Base-by-base conservation (phyloP, 2,329 filamentous ascomycete genomes). In the Microascus cirrosus region DNA sequence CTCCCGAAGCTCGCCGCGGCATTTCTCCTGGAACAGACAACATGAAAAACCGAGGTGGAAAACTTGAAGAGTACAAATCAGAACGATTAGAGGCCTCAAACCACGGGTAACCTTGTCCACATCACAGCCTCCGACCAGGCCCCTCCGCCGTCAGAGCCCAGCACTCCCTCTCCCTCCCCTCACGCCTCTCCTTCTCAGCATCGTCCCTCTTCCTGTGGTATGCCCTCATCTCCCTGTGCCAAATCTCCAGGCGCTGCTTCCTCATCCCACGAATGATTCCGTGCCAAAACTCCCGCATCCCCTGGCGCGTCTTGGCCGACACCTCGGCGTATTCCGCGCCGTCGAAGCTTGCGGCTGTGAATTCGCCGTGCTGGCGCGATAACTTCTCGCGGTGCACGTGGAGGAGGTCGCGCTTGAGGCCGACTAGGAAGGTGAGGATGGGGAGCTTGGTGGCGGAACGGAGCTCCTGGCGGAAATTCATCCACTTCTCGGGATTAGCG, bases 251-350 rank as follows among this genome's bases (percentile, higher is more conserved):
- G 68, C 90, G 90, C 1, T 73, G 96, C 59, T 77, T 99, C 60
- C 84, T 93, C 61, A 79, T 87, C 54, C 99, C 99, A 71, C 78
- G 95, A 68, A 75, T 86, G 58, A 80, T 86, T 62, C 79, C 96
- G 67, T 86, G 90, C 63, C 73, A 86, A 62, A 89, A 95, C 62
- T 91, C 90, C 56, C 99, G 94, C 94, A 52, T 6, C 20, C 24
- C 24, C 11, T 15, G 11, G 50, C 50, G 24, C 50, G 50, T 52
- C 54, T 55, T 55, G n/a, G 54, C 54, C 6, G 54, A 55, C 2
- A 55, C 35, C 35, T 55, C 54, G 35, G 54, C 13, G 35, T 55
- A 55, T 3, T 28, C 20, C 35, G 35, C 39, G 12, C n/a, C 54
- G 1, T 24, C 54, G n/a, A 55, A 24, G 5, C 20, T 18, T 4